Evolutionary conservation across 495 filamentous ascomycete species (phyloP).

Genomic region (Aspergillus bertholletiae): DNA sequence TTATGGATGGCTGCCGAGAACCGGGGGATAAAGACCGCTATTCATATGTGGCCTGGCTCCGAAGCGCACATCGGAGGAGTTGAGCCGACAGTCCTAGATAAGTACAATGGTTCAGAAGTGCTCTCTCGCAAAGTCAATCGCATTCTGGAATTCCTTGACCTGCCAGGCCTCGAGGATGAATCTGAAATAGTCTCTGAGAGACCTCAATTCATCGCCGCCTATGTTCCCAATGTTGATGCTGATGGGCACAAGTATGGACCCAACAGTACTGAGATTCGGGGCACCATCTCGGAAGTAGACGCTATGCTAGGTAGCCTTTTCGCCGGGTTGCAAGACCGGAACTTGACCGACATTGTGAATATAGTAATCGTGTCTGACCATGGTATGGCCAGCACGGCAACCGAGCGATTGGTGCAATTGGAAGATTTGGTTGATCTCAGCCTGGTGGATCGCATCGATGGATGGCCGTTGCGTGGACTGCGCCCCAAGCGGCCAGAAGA

Average conservation of each 20-base stretch:
- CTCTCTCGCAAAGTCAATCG: slow-evolving; percentile 72
- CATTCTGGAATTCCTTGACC: slow-evolving; percentile 75
- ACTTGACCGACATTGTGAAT: slow-evolving; percentile 86
- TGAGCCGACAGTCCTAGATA: slow-evolving; percentile 75
- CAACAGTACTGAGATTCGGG: slow-evolving; percentile 84
- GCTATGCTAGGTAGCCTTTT: slow-evolving; percentile 73
- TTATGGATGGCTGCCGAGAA: slow-evolving; percentile 91
- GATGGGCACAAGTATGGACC: slow-evolving; percentile 87
- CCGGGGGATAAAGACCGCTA: slow-evolving; percentile 66
- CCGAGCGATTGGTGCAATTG: slow-evolving; percentile 80
- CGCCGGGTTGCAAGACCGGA: slow-evolving; percentile 70
- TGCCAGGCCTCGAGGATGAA: slow-evolving; percentile 61
- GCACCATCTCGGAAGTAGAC: slow-evolving; percentile 73
- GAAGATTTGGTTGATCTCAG: slow-evolving; percentile 79
- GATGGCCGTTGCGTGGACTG: slow-evolving; percentile 90
- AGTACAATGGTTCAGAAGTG: slow-evolving; percentile 72
- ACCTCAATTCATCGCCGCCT: slow-evolving; percentile 89
- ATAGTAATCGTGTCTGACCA: slow-evolving; percentile 98
- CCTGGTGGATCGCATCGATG: slow-evolving; percentile 79
- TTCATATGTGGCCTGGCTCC: slow-evolving; percentile 99
- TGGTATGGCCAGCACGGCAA: slow-evolving; percentile 92
- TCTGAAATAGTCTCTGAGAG: slow-evolving; percentile 37
- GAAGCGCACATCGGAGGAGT: slow-evolving; percentile 67
- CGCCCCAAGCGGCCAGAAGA: slow-evolving; percentile 66
- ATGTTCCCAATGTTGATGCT: slow-evolving; percentile 86